Conservation (phyloP, 495 filamentous ascomycete species). For the Trichoderma reesei region DNA sequence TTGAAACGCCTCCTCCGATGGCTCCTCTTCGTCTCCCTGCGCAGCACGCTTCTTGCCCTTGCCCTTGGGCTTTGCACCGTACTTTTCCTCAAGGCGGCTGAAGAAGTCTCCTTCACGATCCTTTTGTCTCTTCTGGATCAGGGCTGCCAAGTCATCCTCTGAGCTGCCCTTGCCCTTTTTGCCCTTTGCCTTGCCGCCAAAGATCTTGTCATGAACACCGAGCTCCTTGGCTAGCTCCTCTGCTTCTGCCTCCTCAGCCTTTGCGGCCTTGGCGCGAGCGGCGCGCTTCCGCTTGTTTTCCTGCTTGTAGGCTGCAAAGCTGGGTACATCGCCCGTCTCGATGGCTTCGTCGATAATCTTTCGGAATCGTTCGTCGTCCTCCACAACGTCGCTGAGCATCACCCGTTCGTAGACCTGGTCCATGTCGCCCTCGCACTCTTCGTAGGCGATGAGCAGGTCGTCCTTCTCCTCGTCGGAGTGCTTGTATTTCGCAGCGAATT, state of each 20-base stretch:
- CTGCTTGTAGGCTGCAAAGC: constrained; percentile 56
- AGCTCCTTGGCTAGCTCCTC: constrained; percentile 61
- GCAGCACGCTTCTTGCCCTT: constrained; percentile 43
- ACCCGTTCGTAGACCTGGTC: constrained; percentile 65
- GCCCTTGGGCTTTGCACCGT: constrained; percentile 41
- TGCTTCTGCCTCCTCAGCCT: constrained; percentile 59
- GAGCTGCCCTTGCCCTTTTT: constrained; percentile 30
- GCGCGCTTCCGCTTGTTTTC: constrained; percentile 58
- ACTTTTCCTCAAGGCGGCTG: constrained; percentile 64
- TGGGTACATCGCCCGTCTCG: constrained; percentile 49
- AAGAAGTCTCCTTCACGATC: constrained; percentile 45
- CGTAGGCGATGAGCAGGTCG: constrained; percentile 69
- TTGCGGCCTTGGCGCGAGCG: constrained; percentile 50
- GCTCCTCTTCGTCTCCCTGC: constrained; percentile 47
- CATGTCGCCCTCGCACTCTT: constrained; percentile 59
- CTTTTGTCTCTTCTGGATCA: constrained; percentile 33
- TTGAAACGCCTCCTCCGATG: constrained; percentile 61
- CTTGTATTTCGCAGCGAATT: constrained; percentile 69
- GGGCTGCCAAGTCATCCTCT: constrained; percentile 31
- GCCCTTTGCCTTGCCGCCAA: constrained; percentile 30
- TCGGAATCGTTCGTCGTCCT: constrained; percentile 81
- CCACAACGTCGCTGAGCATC: constrained; percentile 73
- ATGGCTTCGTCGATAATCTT: constrained; percentile 77
- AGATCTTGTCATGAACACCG: constrained; percentile 52
- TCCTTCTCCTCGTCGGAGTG: constrained; percentile 72